phyloP scores from a whole-genome alignment of 1,284 basidiomycete genomes.

The Ceratobasidium sp. region DNA sequence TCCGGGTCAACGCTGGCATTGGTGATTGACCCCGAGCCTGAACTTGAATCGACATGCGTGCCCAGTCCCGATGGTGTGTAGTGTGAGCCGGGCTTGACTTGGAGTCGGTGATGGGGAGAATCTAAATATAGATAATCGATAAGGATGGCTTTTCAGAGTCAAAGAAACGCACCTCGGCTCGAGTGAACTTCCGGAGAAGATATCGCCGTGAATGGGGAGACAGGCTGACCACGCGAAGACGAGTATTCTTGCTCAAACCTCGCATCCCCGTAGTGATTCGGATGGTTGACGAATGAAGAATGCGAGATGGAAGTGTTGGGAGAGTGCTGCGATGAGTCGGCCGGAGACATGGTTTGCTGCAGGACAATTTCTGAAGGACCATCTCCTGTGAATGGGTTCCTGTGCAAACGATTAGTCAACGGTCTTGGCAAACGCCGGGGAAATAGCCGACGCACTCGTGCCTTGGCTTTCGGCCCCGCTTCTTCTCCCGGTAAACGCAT shows the following conservation, averaged over 20 bases:
- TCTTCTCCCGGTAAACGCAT: slow-evolving; percentile 31
- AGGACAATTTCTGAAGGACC: slow-evolving; percentile 28
- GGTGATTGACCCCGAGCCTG: slow-evolving; percentile 19
- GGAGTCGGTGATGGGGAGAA: slow-evolving; percentile 14
- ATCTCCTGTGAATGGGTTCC: slow-evolving; percentile 27
- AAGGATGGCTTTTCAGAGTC: neutral
- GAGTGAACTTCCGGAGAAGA: slow-evolving; percentile 13
- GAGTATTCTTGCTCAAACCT: slow-evolving; percentile 31
- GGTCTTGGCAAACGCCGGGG: neutral
- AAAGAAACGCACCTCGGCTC: neutral
- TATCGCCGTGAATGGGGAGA: slow-evolving; percentile 19
- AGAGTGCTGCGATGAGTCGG: neutral
- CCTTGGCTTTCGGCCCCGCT: slow-evolving; percentile 28
- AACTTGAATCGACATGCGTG: neutral
- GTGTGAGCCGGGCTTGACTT: neutral
- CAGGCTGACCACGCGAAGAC: neutral
- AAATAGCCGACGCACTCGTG: slow-evolving; percentile 1
- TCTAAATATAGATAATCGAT: neutral
- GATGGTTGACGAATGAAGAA: slow-evolving; percentile 27
- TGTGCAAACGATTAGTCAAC: neutral
- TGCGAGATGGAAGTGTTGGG: slow-evolving; percentile 22
- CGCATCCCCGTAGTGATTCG: slow-evolving; percentile 16
- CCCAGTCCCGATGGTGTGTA: neutral
- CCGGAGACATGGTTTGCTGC: slow-evolving; percentile 14
- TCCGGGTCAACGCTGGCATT: slow-evolving; percentile 27